These are phyloP conservation scores for Crucibulum parvulum DNA, from an alignment of 1,284 basidiomycete genomes.

Conservation along the genomic window DNA sequence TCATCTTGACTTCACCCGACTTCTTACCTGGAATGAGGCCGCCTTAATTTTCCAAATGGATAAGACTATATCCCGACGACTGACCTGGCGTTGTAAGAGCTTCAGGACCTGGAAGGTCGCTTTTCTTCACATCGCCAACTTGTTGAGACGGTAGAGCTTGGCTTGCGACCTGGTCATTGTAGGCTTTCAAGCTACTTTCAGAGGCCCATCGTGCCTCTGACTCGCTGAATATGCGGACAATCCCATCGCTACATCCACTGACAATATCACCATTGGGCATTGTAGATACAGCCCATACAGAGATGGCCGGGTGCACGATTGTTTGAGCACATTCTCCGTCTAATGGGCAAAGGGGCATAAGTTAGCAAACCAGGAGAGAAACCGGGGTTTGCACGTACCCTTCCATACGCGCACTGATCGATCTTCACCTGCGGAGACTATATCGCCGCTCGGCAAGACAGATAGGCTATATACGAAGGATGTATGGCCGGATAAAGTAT, in stretches of 20 bases:
- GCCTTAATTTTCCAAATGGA: neutral
- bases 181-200: conserved; percentile 68
- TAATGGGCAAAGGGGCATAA: conserved; percentile 13
- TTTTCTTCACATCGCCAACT: conserved; percentile 92
- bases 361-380: conserved; percentile 1
- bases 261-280: conserved; percentile 92
- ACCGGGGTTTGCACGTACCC: conserved; percentile 30
- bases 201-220: conserved; percentile 79
- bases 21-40: conserved; percentile 70
- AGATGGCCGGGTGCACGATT: conserved; percentile 91
- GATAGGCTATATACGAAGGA: conserved; percentile 96
- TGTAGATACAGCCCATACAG: conserved; percentile 90
- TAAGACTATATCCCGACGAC: conserved; percentile 17
- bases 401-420: conserved; percentile 52
- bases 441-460: conserved; percentile 62
- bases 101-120: conserved; percentile 87
- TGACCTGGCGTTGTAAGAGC: conserved; percentile 77
- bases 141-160: conserved; percentile 81
- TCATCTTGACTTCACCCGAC: conserved; percentile 92
- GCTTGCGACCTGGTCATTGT: conserved; percentile 76
- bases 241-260: conserved; percentile 88
- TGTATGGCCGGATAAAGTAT: conserved; percentile 90
- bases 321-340: conserved; percentile 86
- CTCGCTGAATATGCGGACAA: conserved; percentile 88
- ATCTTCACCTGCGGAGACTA: conserved; percentile 54